These are phyloP conservation scores for Fusarium napiforme DNA, from an alignment of 2,329 filamentous ascomycete species.

Conservation along the genomic window DNA sequence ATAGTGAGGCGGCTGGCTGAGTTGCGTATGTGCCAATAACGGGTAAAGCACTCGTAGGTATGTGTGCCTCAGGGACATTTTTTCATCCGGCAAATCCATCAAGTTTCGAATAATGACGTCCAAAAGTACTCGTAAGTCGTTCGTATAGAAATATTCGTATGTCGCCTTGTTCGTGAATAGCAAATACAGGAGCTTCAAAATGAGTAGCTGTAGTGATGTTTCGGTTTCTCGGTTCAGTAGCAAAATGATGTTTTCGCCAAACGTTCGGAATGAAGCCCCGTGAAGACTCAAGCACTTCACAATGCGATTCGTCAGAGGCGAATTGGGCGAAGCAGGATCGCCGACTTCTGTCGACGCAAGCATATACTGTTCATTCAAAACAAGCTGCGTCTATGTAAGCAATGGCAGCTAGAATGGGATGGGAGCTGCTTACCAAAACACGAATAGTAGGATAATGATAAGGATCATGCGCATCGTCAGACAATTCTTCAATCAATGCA, in stretches of 20 bases:
- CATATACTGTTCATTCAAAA: slow-evolving; percentile 99
- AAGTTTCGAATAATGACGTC: slow-evolving; percentile 97
- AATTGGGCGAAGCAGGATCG: slow-evolving; percentile 51
- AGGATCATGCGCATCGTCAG: slow-evolving; percentile 87
- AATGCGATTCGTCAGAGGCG: slow-evolving; percentile 86
- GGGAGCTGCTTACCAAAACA: slow-evolving; percentile 74
- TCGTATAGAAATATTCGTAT: slow-evolving; percentile 98
- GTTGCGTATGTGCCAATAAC: slow-evolving; percentile 89
- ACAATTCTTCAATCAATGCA: slow-evolving; percentile 85
- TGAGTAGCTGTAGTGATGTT: slow-evolving; percentile 93
- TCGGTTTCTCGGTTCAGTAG: slow-evolving; percentile 95
- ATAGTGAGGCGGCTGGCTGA: slow-evolving; percentile 87
- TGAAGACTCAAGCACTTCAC: slow-evolving; percentile 89
- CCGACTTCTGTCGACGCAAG: slow-evolving; percentile 70
- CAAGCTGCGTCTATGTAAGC: slow-evolving; percentile 68
- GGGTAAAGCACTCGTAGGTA: slow-evolving; percentile 94
- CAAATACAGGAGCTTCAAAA: slow-evolving; percentile 93
- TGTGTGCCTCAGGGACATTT: slow-evolving; percentile 82
- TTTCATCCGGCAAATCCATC: slow-evolving; percentile 92
- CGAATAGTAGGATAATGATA: slow-evolving; percentile 97
- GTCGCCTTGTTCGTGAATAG: slow-evolving; percentile 92
- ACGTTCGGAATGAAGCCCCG: slow-evolving; percentile 86
- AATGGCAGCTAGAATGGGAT: background rate
- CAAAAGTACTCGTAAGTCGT: slow-evolving; percentile 91
- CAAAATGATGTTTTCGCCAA: slow-evolving; percentile 97